A percentile compares a stretch with the other conserved stretches of the same genome.
These are phyloP conservation scores for grape (Vitis vinifera) DNA, from an alignment of 164 flowering plant species.

Conservation along the genomic window DNA sequence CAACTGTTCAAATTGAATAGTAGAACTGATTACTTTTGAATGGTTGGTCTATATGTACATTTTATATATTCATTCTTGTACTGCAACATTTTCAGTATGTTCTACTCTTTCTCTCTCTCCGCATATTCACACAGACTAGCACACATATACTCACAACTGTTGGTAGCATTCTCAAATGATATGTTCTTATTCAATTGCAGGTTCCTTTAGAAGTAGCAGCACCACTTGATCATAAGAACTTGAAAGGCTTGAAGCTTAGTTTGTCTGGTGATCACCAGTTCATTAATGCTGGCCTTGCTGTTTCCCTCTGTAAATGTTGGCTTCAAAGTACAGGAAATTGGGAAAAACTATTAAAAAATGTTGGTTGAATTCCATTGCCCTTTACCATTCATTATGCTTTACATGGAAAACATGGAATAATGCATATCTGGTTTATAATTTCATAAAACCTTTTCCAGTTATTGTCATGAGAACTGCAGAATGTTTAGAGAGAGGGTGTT, in stretches of 20 bases:
- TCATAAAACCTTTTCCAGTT: not conserved
- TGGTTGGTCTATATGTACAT: too few relatives aligned
- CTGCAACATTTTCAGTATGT: too few relatives aligned
- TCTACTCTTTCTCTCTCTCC: too few relatives aligned
- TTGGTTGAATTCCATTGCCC: conserved; percentile 23
- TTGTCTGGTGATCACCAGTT: conserved; percentile 88
- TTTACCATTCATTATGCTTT: not conserved
- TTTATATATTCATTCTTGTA: too few relatives aligned
- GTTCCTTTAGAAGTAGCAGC: conserved; percentile 59
- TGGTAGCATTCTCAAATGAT: conserved; percentile 6
- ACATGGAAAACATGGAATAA: not conserved
- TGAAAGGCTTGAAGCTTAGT: conserved; percentile 54
- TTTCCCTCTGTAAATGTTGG: conserved; percentile 76
- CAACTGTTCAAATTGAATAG: too few relatives aligned
- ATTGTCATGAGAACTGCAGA: not conserved
- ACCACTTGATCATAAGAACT: conserved; percentile 48
- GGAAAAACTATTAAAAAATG: conserved; percentile 43
- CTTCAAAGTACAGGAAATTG: conserved; percentile 66
- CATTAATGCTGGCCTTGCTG: conserved; percentile 80
- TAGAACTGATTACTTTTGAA: too few relatives aligned
- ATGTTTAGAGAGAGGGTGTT: not conserved
- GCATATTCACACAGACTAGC: too few relatives aligned
- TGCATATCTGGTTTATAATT: not conserved
- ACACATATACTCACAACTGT: not conserved
- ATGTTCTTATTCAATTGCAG: conserved; percentile 35